These are phyloP conservation scores for Arxiozyma bovina DNA, from an alignment of 1,139 yeast genomes.

Conservation along the genomic window DNA sequence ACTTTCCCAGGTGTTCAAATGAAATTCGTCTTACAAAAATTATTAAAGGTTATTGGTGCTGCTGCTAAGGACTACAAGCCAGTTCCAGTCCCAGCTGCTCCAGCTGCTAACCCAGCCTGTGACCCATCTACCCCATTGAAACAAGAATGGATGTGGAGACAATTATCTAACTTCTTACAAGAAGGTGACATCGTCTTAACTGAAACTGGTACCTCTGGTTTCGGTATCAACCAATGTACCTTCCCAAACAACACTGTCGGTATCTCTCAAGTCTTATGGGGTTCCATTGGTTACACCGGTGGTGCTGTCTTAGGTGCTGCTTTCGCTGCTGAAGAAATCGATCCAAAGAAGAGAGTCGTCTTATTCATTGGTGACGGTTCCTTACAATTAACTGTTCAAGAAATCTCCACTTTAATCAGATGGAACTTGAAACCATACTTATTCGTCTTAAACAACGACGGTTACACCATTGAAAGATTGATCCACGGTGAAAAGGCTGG, in stretches of 20 bases:
- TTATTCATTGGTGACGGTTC: slow-evolving; percentile 89
- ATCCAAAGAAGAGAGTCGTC: slow-evolving; percentile 62
- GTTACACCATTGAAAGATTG: slow-evolving; percentile 83
- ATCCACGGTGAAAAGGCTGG: slow-evolving; percentile 71
- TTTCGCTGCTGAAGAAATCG: slow-evolving; percentile 70
- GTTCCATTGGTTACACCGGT: slow-evolving; percentile 80
- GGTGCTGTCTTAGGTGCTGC: slow-evolving; percentile 83
- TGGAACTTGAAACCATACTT: slow-evolving; percentile 74
- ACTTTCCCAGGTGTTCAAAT: slow-evolving; percentile 70
- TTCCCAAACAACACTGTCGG: slow-evolving; percentile 70
- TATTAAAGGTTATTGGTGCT: slow-evolving; percentile 35
- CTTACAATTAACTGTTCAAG: slow-evolving; percentile 78
- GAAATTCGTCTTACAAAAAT: slow-evolving; percentile 54
- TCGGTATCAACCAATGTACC: slow-evolving; percentile 71
- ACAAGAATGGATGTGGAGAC: slow-evolving; percentile 79
- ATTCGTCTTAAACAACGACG: slow-evolving; percentile 76
- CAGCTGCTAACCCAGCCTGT: slow-evolving; percentile 39
- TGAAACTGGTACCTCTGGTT: slow-evolving; percentile 86
- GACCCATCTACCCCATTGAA: slow-evolving; percentile 38
- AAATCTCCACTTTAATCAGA: slow-evolving; percentile 74
- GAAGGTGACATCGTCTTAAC: slow-evolving; percentile 76
- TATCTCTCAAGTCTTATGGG: slow-evolving; percentile 85
- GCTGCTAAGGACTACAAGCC: slow-evolving; percentile 38
- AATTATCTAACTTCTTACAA: slow-evolving; percentile 62
- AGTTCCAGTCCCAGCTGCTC: slow-evolving; percentile 40